A percentile compares a stretch with the other conserved stretches of the same genome.
Conservation (phyloP, 2,329 filamentous ascomycete species). For the Talaromyces verruculosus region DNA sequence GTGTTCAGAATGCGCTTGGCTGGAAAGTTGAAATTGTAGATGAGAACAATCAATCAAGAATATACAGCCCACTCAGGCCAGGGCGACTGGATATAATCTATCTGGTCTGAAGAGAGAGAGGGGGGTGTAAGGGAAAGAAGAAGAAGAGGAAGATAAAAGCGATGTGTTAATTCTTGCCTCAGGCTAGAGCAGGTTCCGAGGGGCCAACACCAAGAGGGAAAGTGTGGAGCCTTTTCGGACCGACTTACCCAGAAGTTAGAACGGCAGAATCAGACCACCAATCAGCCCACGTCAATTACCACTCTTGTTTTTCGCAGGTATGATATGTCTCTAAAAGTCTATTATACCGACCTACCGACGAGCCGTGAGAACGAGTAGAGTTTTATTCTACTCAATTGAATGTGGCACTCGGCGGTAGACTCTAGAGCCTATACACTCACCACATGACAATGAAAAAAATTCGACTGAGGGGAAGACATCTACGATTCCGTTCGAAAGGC, state of each 20-base stretch:
- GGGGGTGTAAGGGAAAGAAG: not conserved
- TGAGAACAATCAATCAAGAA: not conserved
- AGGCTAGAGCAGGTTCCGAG: not conserved
- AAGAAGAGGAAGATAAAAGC: not conserved
- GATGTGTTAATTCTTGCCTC: conserved; percentile 8
- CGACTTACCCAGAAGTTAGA: not conserved
- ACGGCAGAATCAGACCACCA: not conserved
- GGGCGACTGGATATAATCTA: not conserved
- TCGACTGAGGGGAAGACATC: not conserved
- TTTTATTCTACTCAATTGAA: not conserved
- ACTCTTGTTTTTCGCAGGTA: not conserved
- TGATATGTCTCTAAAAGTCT: no score
- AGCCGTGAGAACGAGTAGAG: not conserved
- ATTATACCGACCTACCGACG: not conserved
- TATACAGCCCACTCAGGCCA: not conserved
- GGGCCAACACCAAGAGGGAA: not conserved
- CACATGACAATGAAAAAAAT: not conserved
- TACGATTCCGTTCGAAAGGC: conserved; percentile 2
- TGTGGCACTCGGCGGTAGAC: not conserved
- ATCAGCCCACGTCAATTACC: conserved; percentile 1
- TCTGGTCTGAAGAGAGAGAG: not conserved
- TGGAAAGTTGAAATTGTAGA: not conserved
- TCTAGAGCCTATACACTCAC: not conserved
- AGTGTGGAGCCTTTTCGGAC: conserved; percentile 2
- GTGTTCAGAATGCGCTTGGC: not conserved